Percentiles rank a stretch among this genome's conserved stretches.
These are phyloP conservation scores for Penicillium thymicola DNA, from an alignment of 2,329 filamentous ascomycete species.

Conservation along the genomic window DNA sequence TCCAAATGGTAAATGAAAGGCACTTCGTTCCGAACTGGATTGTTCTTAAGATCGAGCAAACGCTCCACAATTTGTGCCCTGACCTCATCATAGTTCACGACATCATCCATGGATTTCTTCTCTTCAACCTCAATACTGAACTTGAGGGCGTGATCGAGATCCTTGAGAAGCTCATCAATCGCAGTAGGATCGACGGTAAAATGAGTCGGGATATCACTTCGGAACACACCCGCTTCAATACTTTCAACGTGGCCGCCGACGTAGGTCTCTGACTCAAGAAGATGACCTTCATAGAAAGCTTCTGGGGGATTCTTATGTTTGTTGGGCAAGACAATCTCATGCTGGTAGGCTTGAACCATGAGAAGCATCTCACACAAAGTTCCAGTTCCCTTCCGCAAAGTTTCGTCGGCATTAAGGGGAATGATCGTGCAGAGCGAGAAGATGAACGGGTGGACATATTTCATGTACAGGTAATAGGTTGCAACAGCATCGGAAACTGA, in stretches of 20 bases:
- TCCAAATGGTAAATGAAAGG: slow-evolving; percentile 97
- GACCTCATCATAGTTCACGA: slow-evolving; percentile 79
- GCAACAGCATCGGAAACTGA: slow-evolving; percentile 98
- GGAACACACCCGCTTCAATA: slow-evolving; percentile 96
- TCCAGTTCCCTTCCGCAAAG: slow-evolving; percentile 90
- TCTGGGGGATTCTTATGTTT: slow-evolving; percentile 91
- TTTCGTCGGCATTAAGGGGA: slow-evolving; percentile 87
- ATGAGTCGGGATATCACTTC: slow-evolving; percentile 90
- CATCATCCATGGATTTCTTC: slow-evolving; percentile 74
- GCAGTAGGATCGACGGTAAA: slow-evolving; percentile 87
- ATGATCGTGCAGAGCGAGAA: slow-evolving; percentile 98
- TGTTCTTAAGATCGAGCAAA: slow-evolving; percentile 70
- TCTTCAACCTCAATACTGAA: slow-evolving; percentile 86
- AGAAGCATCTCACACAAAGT: slow-evolving; percentile 99
- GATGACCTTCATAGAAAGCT: slow-evolving; percentile 92
- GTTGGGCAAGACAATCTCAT: slow-evolving; percentile 89
- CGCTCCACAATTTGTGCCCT: slow-evolving; percentile 74
- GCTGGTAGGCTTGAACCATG: slow-evolving; percentile 96
- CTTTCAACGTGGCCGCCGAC: slow-evolving; percentile 98
- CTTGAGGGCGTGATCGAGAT: slow-evolving; percentile 82
- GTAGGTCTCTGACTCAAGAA: slow-evolving; percentile 95
- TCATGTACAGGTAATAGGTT: slow-evolving; percentile 99
- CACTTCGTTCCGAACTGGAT: slow-evolving; percentile 77
- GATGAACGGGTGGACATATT: slow-evolving; percentile 99
- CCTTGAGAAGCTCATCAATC: slow-evolving; percentile 80